phyloP scores from a whole-genome alignment of 1,139 yeast genomes.

The Nakaseomyces bracarensis region DNA sequence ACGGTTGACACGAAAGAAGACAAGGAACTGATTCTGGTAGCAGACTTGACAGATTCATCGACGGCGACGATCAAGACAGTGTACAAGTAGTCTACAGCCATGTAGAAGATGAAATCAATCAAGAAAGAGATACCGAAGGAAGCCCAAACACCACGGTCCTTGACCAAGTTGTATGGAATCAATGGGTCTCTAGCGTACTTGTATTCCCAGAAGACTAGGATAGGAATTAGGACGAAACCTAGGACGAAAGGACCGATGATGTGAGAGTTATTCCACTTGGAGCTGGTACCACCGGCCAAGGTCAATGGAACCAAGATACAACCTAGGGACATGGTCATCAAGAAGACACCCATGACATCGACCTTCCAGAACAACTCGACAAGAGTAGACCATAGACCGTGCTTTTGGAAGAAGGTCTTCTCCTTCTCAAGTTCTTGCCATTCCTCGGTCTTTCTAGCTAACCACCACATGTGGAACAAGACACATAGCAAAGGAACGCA shows the following conservation, averaged over 20 bases:
- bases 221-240: conserved; percentile 46
- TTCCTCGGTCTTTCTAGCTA: conserved; percentile 45
- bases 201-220: conserved; percentile 48
- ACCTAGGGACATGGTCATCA: conserved; percentile 46
- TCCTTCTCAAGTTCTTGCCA: conserved; percentile 24
- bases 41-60: conserved; percentile 47
- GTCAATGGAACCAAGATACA: conserved; percentile 44
- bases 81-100: conserved; percentile 61
- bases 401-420: conserved; percentile 19
- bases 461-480: conserved; percentile 44
- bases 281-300: conserved; percentile 48
- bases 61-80: conserved; percentile 54
- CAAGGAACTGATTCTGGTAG: conserved; percentile 53
- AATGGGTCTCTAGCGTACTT: conserved; percentile 43
- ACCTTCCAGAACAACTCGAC: conserved; percentile 41
- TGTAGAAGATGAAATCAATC: conserved; percentile 51
- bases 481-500: conserved; percentile 48
- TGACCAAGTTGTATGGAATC: conserved; percentile 43
- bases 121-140: conserved; percentile 47
- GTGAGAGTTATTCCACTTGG: conserved; percentile 48
- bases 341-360: conserved; percentile 47
- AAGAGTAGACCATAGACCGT: conserved; percentile 12
- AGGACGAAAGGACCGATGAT: conserved; percentile 56
- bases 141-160: conserved; percentile 56
- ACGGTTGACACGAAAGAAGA: conserved; percentile 60